Percentiles rank a stretch among this genome's conserved stretches.
phyloP scores from a whole-genome alignment of 2,329 filamentous ascomycete genomes.

The Metarhizium guizhouense region DNA sequence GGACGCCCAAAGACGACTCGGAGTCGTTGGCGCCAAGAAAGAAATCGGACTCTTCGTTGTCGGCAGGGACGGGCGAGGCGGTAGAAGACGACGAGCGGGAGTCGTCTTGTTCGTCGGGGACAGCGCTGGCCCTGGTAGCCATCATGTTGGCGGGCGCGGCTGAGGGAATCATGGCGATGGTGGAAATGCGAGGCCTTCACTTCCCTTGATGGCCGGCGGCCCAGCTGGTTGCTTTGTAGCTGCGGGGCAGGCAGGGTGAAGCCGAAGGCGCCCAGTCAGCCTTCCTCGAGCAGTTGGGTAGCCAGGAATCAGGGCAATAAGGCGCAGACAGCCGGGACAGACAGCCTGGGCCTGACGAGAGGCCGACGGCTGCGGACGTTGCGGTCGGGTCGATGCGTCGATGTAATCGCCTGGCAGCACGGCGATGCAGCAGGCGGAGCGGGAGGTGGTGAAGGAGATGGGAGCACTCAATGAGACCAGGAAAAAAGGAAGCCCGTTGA shows the following conservation, averaged over 20 bases:
- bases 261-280: conserved; percentile 3
- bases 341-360: neutral
- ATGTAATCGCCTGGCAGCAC: neutral
- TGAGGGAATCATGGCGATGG: conserved; percentile 9
- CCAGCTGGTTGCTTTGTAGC: neutral
- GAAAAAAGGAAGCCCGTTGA: neutral
- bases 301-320: neutral
- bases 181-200: neutral
- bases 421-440: neutral
- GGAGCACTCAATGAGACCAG: too few species aligned
- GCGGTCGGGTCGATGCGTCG: neutral
- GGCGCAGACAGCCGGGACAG: neutral
- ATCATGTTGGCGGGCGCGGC: conserved; percentile 10
- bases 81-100: conserved; percentile 58
- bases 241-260: conserved; percentile 1
- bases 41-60: conserved; percentile 90
- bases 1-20: conserved; percentile 78
- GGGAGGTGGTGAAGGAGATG: neutral
- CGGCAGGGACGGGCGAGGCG: conserved; percentile 64
- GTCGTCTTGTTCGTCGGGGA: conserved; percentile 34
- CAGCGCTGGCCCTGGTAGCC: conserved; percentile 10
- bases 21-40: conserved; percentile 87
- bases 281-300: conserved; percentile 1
- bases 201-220: neutral
- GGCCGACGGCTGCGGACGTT: neutral